Base-by-base conservation (phyloP, 441 rosid genomes). In the Monsonia emarginata region DNA sequence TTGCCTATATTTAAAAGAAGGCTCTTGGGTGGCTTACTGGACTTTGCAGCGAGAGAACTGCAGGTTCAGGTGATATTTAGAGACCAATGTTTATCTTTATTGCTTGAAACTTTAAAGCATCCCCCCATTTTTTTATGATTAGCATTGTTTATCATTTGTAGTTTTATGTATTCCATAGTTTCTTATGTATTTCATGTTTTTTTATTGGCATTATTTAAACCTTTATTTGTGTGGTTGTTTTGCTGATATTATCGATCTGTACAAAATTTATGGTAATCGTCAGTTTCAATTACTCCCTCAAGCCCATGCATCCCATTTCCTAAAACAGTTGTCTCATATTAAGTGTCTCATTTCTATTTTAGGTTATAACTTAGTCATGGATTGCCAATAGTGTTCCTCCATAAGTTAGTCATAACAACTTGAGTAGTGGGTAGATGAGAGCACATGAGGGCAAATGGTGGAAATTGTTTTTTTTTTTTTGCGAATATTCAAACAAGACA, bases 11-110 rank as follows among this genome's bases (percentile, higher is more conserved):
- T 92, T 76, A 95, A 95, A 80, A 83, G 99, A 82, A 84, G 94
- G 81, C 99, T 95, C 76, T 84, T 95, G 81, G 92, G 94, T 80
- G 90, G 88, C 63, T 85, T 95, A 83, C 85, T 92, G 73, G 98
- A 95, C 76, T 95, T 95, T 83, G 86, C 98, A 80, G 93, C 99
- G 57, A 82, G 98, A 78, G 99, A 95, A 82, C 79, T 95, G 72
- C 99, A 88, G 85, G 95, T 82, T 76, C 99, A 95, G 99, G 99
- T 95, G 81, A 60, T 36, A 58, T 72, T 46, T 65, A 24, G 3
- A 32, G 18, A 25, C 40, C 10, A 57, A 57, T 54, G 65, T 30
- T 28, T 54, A n/a, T 61, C 50, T 38, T 36, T 18, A n/a, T 56
- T 60, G 24, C 63, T 28, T 31, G 63, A 30, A 60, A 26, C 38